Conservation (phyloP, 176 grass and related monocot species). For the Ananas comosus region DNA sequence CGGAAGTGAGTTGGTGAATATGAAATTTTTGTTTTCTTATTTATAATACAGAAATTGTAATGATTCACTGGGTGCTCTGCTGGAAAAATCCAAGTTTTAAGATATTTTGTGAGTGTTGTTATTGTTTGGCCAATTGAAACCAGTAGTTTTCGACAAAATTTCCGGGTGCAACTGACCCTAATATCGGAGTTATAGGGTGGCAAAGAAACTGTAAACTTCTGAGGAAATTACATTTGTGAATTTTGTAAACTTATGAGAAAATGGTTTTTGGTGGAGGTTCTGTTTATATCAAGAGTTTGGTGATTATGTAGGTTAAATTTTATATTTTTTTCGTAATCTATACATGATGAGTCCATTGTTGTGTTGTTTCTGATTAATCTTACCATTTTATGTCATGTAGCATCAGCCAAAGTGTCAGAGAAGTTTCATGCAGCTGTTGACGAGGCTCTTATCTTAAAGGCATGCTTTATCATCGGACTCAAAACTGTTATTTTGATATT, state of each 20-base stretch:
- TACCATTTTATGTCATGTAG: slow-evolving; percentile 1
- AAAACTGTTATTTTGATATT: background rate
- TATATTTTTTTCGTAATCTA: background rate
- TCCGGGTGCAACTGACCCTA: too few species aligned
- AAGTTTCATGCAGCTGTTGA: background rate
- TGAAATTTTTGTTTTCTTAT: background rate
- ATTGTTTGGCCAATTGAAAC: too few species aligned
- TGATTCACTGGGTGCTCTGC: too few species aligned
- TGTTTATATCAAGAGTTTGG: background rate
- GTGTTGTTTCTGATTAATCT: background rate
- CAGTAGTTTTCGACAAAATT: too few species aligned
- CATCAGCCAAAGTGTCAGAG: background rate
- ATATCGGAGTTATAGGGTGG: too few species aligned
- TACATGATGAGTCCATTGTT: background rate
- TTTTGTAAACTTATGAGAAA: background rate
- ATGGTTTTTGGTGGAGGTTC: background rate
- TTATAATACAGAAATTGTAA: background rate
- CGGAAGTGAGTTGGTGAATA: background rate
- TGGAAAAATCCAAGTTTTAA: too few species aligned
- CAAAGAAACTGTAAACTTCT: too few species aligned
- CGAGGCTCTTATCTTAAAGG: slow-evolving; percentile 11
- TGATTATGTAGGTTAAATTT: background rate
- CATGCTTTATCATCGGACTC: background rate
- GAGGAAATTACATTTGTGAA: too few species aligned
- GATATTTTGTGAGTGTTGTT: too few species aligned